Conservation (phyloP, 2,329 filamentous ascomycete species). For the Colletotrichum graminicola region DNA sequence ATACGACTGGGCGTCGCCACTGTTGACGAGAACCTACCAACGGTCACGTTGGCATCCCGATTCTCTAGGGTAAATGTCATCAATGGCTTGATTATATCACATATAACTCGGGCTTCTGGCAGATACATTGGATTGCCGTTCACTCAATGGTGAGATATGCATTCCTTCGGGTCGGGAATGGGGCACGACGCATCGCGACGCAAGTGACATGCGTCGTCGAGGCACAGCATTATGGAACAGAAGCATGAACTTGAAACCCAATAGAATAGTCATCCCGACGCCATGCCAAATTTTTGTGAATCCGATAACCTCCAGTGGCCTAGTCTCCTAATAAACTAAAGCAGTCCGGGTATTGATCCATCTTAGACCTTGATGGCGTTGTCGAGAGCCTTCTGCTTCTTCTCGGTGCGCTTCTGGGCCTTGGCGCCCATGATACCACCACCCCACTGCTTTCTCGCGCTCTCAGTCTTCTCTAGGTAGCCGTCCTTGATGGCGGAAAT, state of each 20-base stretch:
- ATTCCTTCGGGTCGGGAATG: background rate
- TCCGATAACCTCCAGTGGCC: constrained; percentile 41
- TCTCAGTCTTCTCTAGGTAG: constrained; percentile 96
- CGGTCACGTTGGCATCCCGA: too few relatives aligned
- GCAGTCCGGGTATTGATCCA: constrained; percentile 53
- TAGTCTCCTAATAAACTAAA: constrained; percentile 40
- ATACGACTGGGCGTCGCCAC: too few relatives aligned
- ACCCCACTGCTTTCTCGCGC: constrained; percentile 93
- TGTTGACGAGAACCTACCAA: background rate
- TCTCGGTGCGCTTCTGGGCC: constrained; percentile 81
- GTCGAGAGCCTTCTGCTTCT: constrained; percentile 96
- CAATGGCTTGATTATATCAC: background rate
- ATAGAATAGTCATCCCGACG: constrained; percentile 41
- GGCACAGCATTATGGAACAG: constrained; percentile 2
- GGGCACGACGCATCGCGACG: background rate
- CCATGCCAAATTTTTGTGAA: constrained; percentile 41
- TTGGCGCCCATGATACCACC: constrained; percentile 99
- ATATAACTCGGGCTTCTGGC: background rate
- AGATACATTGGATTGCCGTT: background rate
- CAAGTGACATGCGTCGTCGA: background rate
- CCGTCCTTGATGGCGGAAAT: constrained; percentile 97
- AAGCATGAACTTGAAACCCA: constrained; percentile 34
- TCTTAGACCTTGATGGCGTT: constrained; percentile 95
- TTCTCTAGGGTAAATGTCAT: background rate
- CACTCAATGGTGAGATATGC: background rate